Base-by-base conservation (phyloP, 2,329 filamentous ascomycete species). In the Colletotrichum eleusines region DNA sequence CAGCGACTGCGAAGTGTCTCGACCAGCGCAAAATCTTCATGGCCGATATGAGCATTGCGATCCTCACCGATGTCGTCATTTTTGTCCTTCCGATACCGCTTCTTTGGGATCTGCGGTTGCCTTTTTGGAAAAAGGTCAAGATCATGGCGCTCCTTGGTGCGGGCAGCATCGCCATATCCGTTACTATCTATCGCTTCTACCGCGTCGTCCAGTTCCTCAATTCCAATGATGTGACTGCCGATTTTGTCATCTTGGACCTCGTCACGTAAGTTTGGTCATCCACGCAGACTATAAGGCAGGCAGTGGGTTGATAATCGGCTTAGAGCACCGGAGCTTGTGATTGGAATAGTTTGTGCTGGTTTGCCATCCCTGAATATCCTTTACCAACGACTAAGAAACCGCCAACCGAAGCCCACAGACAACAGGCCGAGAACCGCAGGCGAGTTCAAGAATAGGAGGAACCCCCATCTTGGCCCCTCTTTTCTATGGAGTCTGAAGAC, bases 1-100 rank as follows among this genome's bases (percentile, higher is more conserved):
- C 76, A 11, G 48, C 73, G 9, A 71, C 72, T 1, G 38, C 68
- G 9, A 58, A 42, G 57, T 82, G 80, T 65, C 72, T 82, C 23
- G 73, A 80, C 23, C 76, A 80, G 51, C 67, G 74, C 6, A 75
- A 74, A 31, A 55, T 82, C 7, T 82, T 81, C 66, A 74, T 78
- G 4, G 75, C 76, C 12, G 80, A 81, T 51, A 74, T 78, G 1
- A 71, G 75, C 16, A 68, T 80, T 16, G 78, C 76, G 51, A 76
- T 79, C 18, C 44, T 80, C 7, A 80, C 78, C 28, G 80, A 81
- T 64, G 65, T 78, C 31, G 73, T 79, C 46, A 78, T 81, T 23
- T 73, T 82, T 33, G 18, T 80, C 11, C 63, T 82, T 7, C 80
- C 80, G 3, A 73, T 81, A 11, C 75, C 78, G 0, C 67, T 81